Evolutionary conservation across 2,329 filamentous ascomycete species (phyloP).

Genomic region (Ambrosiella cleistominuta): DNA sequence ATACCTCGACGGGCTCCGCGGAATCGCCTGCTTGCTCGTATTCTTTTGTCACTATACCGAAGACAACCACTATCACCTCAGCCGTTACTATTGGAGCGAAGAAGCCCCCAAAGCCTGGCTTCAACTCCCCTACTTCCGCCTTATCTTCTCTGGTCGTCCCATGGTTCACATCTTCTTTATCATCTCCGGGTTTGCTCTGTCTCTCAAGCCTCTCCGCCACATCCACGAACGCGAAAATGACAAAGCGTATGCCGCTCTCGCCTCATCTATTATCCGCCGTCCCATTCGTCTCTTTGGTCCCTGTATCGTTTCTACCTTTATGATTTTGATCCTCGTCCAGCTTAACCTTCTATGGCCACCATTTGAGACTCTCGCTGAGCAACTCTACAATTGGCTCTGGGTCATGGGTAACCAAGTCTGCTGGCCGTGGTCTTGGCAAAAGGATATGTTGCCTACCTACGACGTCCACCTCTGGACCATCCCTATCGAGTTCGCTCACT

Average conservation of each 20-base stretch:
- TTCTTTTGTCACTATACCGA: constrained; percentile 35
- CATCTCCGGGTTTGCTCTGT: constrained; percentile 43
- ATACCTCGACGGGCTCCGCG: constrained; percentile 41
- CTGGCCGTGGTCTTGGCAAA: constrained; percentile 15
- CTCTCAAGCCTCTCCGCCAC: constrained; percentile 33
- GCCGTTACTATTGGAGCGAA: constrained; percentile 25
- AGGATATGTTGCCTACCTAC: constrained; percentile 20
- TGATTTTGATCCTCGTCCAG: constrained; percentile 25
- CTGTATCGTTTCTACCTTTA: constrained; percentile 31
- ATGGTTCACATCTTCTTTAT: constrained; percentile 46
- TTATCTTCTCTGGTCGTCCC: constrained; percentile 36
- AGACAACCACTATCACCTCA: constrained; percentile 13
- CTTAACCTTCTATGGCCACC: constrained; percentile 12
- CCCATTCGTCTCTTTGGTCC: constrained; percentile 35
- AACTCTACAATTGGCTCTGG: constrained; percentile 29
- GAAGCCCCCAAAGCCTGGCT: constrained; percentile 23
- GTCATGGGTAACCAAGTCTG: constrained; percentile 16
- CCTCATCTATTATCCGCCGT: constrained; percentile 34
- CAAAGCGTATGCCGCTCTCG: constrained; percentile 19
- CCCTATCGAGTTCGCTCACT: constrained; percentile 41
- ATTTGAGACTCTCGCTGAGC: constrained; percentile 16
- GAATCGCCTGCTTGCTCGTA: constrained; percentile 36
- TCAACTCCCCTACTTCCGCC: constrained; percentile 35
- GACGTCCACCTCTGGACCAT: constrained; percentile 47
- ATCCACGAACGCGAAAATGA: constrained; percentile 8